A percentile compares a stretch with the other conserved stretches of the same genome.
phyloP scores from a whole-genome alignment of 2,329 filamentous ascomycete genomes.

The Pseudogymnoascus pannorum region DNA sequence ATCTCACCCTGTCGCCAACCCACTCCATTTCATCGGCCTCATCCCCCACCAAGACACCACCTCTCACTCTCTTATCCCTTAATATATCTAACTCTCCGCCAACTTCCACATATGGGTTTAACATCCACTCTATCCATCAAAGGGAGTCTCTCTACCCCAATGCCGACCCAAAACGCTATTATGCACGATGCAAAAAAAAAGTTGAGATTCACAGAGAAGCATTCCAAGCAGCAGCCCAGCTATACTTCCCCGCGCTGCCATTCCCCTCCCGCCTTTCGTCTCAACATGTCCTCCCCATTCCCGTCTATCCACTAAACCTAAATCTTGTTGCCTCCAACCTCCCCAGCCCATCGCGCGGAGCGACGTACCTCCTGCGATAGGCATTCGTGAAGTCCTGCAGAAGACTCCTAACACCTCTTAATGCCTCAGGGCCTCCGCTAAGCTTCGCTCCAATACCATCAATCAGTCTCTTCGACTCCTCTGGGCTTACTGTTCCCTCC shows the following conservation, averaged over 20 bases:
- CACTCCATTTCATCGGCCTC: not conserved
- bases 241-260: not conserved
- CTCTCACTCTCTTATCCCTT: not conserved
- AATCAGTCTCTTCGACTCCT: constrained; percentile 75
- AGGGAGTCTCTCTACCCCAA: not conserved
- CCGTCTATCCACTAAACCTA: constrained; percentile 50
- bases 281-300: not conserved
- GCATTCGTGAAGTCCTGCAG: constrained; percentile 96
- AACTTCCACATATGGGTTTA: constrained; percentile 2
- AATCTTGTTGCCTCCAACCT: constrained; percentile 81
- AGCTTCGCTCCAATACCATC: constrained; percentile 74
- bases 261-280: not conserved
- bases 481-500: constrained; percentile 67
- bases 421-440: constrained; percentile 49
- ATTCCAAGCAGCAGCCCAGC: not conserved
- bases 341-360: constrained; percentile 86
- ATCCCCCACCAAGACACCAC: too few species aligned
- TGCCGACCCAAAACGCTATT: constrained; percentile 6
- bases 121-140: constrained; percentile 1
- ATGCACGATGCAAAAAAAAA: constrained; percentile 3
- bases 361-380: constrained; percentile 88
- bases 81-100: not conserved
- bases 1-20: not conserved
- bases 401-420: constrained; percentile 73
- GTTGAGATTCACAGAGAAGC: constrained; percentile 5